Conservation (phyloP, 768 basidiomycete genomes). For the Leccinum subtestaceum region DNA sequence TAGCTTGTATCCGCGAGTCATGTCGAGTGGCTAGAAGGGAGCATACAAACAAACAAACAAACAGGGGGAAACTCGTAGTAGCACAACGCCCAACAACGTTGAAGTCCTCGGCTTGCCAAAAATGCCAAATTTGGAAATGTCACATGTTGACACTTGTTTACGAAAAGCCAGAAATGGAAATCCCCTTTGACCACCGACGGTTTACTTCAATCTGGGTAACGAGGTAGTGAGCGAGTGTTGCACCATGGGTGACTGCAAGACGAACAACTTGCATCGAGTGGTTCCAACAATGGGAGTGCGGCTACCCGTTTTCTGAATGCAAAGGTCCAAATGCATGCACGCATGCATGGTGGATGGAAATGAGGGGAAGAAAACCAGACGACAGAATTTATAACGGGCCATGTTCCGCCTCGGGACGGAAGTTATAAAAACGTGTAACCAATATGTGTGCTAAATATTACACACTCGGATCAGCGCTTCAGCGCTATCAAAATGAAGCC, state of each 20-base stretch:
- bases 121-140: constrained; percentile 20
- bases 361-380: not conserved
- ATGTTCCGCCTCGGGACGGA: constrained; percentile 1
- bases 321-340: not conserved
- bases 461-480: constrained; percentile 8
- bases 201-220: too few relatives aligned
- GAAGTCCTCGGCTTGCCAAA: not conserved
- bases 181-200: not conserved
- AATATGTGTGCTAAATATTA: not conserved
- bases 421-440: not conserved
- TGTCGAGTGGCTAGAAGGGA: constrained; percentile 13
- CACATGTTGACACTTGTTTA: constrained; percentile 15
- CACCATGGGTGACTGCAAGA: not conserved
- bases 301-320: not conserved
- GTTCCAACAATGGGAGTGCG: not conserved
- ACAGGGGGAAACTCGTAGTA: constrained; percentile 15
- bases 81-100: constrained; percentile 13
- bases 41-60: not conserved
- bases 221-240: not conserved
- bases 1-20: constrained; percentile 40
- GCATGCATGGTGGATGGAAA: not conserved
- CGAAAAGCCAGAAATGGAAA: constrained; percentile 12
- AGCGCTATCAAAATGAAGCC: not conserved
- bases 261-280: not conserved
- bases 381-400: not conserved